Evolutionary conservation across 2,329 filamentous ascomycete genomes (phyloP).

Genomic region (Madurella fahalii): DNA sequence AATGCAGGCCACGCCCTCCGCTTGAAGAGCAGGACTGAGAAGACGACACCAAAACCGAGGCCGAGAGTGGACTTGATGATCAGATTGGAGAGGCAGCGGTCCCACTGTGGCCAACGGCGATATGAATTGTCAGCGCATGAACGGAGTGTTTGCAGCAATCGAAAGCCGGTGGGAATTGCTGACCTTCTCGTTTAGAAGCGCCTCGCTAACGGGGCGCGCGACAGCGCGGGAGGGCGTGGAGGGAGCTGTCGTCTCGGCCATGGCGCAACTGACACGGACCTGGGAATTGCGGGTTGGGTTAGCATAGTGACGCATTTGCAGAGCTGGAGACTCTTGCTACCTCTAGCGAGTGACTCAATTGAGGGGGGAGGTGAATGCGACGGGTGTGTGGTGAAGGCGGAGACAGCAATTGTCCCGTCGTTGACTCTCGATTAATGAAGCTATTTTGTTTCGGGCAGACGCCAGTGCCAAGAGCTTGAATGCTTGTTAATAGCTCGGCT

Average conservation of each 20-base stretch:
- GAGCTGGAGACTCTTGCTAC: neutral
- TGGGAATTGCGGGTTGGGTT: neutral
- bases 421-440: constrained; percentile 6
- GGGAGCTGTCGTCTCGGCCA: constrained; percentile 53
- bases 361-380: neutral
- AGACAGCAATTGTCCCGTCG: constrained; percentile 8
- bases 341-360: constrained; percentile 11
- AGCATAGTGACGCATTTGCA: neutral
- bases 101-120: constrained; percentile 63
- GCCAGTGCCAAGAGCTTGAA: constrained; percentile 18
- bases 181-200: constrained; percentile 99
- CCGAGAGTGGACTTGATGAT: constrained; percentile 95
- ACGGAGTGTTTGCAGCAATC: neutral
- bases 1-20: constrained; percentile 97
- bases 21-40: constrained; percentile 97
- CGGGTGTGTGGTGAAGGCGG: constrained; percentile 5
- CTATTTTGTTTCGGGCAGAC: constrained; percentile 22
- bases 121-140: neutral
- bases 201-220: constrained; percentile 89
- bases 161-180: constrained; percentile 17
- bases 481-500: constrained; percentile 22
- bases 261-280: constrained; percentile 31
- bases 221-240: constrained; percentile 60
- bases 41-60: constrained; percentile 95
- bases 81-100: constrained; percentile 95